Evolutionary conservation across 129 eudicot species (phyloP), one percentile per base, ranked within the genome.

Genomic region (Flaveria sonorensis): DNA sequence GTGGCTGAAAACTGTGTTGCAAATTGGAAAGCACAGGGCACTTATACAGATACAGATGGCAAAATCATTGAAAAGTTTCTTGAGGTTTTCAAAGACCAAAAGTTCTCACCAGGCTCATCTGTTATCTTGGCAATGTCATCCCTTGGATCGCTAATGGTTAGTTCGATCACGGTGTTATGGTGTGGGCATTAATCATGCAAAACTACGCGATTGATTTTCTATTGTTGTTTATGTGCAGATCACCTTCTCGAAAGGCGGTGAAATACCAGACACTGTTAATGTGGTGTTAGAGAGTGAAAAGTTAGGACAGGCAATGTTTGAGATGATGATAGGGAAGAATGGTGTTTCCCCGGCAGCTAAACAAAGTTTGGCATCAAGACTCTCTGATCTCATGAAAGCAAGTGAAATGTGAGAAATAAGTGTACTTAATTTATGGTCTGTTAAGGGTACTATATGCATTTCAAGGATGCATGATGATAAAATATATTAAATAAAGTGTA

Each of bases 91-190:
- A 80, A 88, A 81, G 83, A 87, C 19, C 89, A 93, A 63, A 83
- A 72, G 39, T 90, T 93, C 59, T 79, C 86, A 52, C 98, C 95
- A 3, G 96, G 92, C 14, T 78, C 94, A 55, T 88, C 95, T 21
- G 81, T 93, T 76, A 78, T 90, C 67, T 93, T 93, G 83, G 87
- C 91, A 26, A 88, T 80, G 10, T 88, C 87, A 10, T 11, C 30
- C 1, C 10, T 9, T 6, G 83, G 95, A 21, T 83, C 92, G 11
- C 57, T 92, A 20, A 84, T 86, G 56, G 98, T 92, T 52, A 59
- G 50, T 45, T 7, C 0, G 50, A 45, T 45, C 3, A 2, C 11
- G 12, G 8, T 30, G 11, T 1, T 3, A 8, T 45, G 50, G 6
- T 36, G 5, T 36, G 40, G 40, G 40, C 7, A 4, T 6, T 36